These are phyloP conservation scores for Phalaenopsis aphrodite DNA, from an alignment of 106 monocot species.

Conservation along the genomic window DNA sequence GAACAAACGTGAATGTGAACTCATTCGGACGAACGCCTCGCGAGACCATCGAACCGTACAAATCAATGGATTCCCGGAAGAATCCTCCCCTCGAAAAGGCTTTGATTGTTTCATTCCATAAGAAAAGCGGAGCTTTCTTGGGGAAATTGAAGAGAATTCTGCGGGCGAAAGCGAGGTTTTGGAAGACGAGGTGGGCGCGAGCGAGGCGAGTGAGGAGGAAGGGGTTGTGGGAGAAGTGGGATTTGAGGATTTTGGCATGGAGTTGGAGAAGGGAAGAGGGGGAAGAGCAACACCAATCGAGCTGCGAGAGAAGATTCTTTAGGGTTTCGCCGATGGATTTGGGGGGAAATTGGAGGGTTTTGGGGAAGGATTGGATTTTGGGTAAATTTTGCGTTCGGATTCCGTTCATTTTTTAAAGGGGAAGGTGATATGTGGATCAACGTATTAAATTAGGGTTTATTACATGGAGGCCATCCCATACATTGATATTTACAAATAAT, in stretches of 20 bases:
- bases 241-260: slow-evolving; percentile 24
- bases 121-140: slow-evolving; percentile 18
- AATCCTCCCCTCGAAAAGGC: slow-evolving; percentile 10
- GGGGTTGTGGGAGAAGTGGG: slow-evolving; percentile 8
- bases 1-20: slow-evolving; percentile 39
- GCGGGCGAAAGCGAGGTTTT: slow-evolving; percentile 7
- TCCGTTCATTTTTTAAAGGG: not conserved
- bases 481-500: no score
- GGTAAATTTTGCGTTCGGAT: not conserved
- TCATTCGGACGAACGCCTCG: slow-evolving; percentile 26
- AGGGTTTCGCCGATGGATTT: not conserved
- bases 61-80: slow-evolving; percentile 27
- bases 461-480: no score
- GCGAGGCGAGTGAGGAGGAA: slow-evolving; percentile 37
- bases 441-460: no score
- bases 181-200: slow-evolving; percentile 23
- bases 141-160: slow-evolving; percentile 22
- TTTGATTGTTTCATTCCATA: slow-evolving; percentile 41
- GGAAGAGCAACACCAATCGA: not conserved
- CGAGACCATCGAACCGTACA: slow-evolving; percentile 23
- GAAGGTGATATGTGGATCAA: no score
- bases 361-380: not conserved
- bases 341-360: not conserved
- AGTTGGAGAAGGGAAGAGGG: slow-evolving; percentile 9
- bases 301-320: not conserved